phyloP scores from a whole-genome alignment of 345 rosid genomes.

The Aethionema arabicum region DNA sequence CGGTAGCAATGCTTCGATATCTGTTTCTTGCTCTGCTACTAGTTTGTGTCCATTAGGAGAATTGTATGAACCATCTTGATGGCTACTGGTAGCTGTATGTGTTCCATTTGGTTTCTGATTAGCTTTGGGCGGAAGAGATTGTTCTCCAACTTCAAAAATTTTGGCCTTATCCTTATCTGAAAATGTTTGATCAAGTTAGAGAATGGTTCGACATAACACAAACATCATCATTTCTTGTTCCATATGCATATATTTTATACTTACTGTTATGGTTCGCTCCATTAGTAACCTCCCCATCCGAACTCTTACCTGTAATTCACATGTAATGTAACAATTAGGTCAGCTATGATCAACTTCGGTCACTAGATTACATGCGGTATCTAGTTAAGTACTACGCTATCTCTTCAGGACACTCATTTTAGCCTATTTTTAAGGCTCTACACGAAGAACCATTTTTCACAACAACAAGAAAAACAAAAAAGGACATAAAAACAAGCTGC shows the following conservation, averaged over 20 bases:
- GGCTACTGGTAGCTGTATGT: constrained; percentile 44
- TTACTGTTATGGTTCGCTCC: constrained; percentile 46
- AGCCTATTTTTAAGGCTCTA: no score
- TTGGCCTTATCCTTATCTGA: constrained; percentile 49
- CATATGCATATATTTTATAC: constrained; percentile 16
- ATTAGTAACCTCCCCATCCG: constrained; percentile 43
- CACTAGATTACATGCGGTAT: background rate
- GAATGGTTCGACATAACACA: constrained; percentile 7
- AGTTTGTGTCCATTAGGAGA: constrained; percentile 63
- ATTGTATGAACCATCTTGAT: constrained; percentile 53
- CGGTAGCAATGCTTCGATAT: constrained; percentile 90
- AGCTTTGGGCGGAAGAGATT: constrained; percentile 38
- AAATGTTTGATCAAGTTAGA: constrained; percentile 20
- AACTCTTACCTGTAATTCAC: constrained; percentile 41
- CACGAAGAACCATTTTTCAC: no score
- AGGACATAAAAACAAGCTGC: no score
- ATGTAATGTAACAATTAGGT: constrained; percentile 10
- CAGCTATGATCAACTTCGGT: constrained; percentile 11
- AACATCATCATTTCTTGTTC: constrained; percentile 1
- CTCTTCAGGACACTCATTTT: background rate
- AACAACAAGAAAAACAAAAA: no score
- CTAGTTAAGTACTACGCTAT: background rate
- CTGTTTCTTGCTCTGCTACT: constrained; percentile 85
- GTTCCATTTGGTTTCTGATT: constrained; percentile 54
- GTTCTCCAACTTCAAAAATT: constrained; percentile 43